phyloP scores from a whole-genome alignment of 202 grass and related monocot genomes.

The Carex arenaria region DNA sequence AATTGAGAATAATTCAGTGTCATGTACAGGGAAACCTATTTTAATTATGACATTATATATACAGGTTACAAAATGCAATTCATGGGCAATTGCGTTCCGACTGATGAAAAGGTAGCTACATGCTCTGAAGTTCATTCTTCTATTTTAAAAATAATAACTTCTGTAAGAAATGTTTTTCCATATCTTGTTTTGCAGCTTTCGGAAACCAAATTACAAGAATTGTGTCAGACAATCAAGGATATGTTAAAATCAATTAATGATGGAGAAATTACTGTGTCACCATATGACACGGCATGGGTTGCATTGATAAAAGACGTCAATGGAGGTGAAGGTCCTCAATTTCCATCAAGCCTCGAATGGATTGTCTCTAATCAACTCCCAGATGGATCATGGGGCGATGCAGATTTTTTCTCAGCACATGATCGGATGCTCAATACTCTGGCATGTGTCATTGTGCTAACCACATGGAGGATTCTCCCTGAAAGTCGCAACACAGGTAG shows the following conservation, averaged over 20 bases:
- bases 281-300: conserved; percentile 85
- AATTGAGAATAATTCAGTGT: too few species aligned
- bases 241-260: conserved; percentile 63
- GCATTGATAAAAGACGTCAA: conserved; percentile 48
- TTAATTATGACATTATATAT: neutral
- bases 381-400: conserved; percentile 82
- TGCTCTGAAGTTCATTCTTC: neutral
- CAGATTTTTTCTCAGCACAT: conserved; percentile 52
- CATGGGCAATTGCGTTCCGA: neutral
- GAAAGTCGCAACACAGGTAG: conserved; percentile 45
- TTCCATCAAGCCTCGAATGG: conserved; percentile 60
- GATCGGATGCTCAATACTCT: conserved; percentile 87
- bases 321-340: conserved; percentile 34
- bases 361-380: conserved; percentile 57
- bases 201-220: conserved; percentile 10
- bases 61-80: neutral
- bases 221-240: conserved; percentile 37
- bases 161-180: neutral
- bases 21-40: neutral
- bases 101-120: neutral
- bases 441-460: conserved; percentile 64
- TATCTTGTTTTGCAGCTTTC: conserved; percentile 4
- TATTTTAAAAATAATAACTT: neutral
- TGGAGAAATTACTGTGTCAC: conserved; percentile 60
- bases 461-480: conserved; percentile 44